Evolutionary conservation across 768 basidiomycete species (phyloP).

Genomic region (Solioccasus polychromus): DNA sequence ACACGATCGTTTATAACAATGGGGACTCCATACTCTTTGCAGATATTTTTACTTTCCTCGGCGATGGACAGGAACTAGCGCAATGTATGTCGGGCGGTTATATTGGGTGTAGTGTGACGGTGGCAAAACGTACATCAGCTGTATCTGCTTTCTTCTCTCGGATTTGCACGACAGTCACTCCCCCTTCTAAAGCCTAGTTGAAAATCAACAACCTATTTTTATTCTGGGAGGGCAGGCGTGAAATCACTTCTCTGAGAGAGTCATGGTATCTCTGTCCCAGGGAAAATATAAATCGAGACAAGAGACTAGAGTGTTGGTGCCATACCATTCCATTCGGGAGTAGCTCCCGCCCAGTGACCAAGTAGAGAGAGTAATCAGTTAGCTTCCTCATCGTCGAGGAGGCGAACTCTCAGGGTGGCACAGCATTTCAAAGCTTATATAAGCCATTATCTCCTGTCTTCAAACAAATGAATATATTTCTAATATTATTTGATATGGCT

Average conservation of each 20-base stretch:
- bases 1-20: conserved; percentile 86
- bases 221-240: background rate
- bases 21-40: conserved; percentile 74
- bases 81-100: background rate
- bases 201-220: background rate
- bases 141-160: conserved; percentile 85
- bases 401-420: too few relatives aligned
- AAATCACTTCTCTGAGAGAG: conserved; percentile 67
- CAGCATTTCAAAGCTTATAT: too few relatives aligned
- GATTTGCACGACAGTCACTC: conserved; percentile 87
- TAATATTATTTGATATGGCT: too few relatives aligned
- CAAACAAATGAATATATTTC: too few relatives aligned
- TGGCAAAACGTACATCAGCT: conserved; percentile 54
- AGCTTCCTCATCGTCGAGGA: conserved; percentile 7
- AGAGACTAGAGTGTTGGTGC: background rate
- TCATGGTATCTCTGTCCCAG: conserved; percentile 59
- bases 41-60: conserved; percentile 61
- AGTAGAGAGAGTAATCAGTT: conserved; percentile 73
- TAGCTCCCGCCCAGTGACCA: conserved; percentile 80
- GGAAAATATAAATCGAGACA: conserved; percentile 1
- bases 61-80: conserved; percentile 77
- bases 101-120: background rate
- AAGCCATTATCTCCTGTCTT: too few relatives aligned
- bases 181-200: conserved; percentile 71
- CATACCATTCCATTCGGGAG: conserved; percentile 73